Percentiles rank a stretch among this genome's conserved stretches.
Evolutionary conservation across 2,329 filamentous ascomycete species (phyloP).

Genomic region (Sporothrix globosa): DNA sequence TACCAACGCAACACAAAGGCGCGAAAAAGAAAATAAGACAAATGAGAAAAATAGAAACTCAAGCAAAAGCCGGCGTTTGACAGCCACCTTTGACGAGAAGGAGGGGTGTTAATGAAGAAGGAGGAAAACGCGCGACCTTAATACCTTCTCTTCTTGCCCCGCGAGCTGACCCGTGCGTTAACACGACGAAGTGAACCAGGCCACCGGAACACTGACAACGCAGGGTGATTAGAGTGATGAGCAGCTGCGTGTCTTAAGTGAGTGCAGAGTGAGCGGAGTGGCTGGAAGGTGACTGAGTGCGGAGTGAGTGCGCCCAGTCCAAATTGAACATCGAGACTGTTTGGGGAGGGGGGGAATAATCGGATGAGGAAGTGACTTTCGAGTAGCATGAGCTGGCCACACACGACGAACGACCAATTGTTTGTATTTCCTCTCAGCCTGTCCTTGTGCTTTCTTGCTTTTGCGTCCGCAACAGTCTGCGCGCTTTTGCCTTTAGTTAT

Average conservation of each 20-base stretch:
- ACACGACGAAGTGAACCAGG: not conserved
- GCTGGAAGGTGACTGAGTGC: not conserved
- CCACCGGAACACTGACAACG: not conserved
- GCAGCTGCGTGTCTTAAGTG: not conserved
- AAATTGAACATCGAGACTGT: constrained; percentile 5
- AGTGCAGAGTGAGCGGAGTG: not conserved
- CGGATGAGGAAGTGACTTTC: not conserved
- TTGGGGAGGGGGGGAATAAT: not conserved
- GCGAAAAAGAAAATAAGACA: not conserved
- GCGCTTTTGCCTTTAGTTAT: not conserved
- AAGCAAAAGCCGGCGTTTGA: not conserved
- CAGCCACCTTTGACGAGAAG: constrained; percentile 2
- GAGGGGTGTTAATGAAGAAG: not conserved
- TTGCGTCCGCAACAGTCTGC: not conserved
- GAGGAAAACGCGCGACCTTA: constrained; percentile 20
- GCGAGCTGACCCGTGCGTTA: constrained; percentile 15
- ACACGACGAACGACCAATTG: not conserved
- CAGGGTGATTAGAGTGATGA: not conserved
- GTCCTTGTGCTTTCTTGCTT: not conserved
- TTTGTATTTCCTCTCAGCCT: not conserved
- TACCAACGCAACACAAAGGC: not conserved
- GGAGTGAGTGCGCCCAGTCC: not conserved
- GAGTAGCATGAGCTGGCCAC: not conserved
- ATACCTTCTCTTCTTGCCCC: not conserved
- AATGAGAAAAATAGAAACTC: not conserved